These are phyloP conservation scores for Paecilomyces formosus DNA, from an alignment of 2,329 filamentous ascomycete species.

Conservation along the genomic window DNA sequence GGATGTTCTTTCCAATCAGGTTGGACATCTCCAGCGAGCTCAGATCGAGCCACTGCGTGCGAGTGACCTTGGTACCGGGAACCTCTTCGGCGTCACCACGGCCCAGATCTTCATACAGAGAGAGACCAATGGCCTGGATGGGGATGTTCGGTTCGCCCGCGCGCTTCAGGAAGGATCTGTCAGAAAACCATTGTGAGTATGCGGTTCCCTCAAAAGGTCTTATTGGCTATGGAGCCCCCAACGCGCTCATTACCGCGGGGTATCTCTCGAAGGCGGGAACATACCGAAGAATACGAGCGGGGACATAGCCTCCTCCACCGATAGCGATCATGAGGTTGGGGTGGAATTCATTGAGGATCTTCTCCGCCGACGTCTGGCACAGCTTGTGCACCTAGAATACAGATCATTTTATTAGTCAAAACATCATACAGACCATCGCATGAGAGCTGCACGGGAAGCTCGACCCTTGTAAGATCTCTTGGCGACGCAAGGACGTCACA, in stretches of 20 bases:
- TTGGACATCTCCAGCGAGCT: slow-evolving; percentile 79
- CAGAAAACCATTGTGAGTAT: slow-evolving; percentile 3
- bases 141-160: slow-evolving; percentile 86
- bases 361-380: slow-evolving; percentile 76
- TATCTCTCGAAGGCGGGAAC: slow-evolving; percentile 4
- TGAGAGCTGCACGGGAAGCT: background rate
- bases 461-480: background rate
- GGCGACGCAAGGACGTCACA: background rate
- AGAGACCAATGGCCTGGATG: slow-evolving; percentile 97
- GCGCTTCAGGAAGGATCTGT: slow-evolving; percentile 82
- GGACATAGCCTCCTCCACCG: slow-evolving; percentile 93
- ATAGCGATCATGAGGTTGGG: slow-evolving; percentile 98
- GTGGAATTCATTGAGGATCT: slow-evolving; percentile 76
- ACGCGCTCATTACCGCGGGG: background rate
- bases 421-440: background rate
- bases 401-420: slow-evolving; percentile 1
- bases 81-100: slow-evolving; percentile 60
- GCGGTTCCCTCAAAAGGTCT: background rate
- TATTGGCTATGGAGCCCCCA: background rate
- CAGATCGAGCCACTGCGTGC: slow-evolving; percentile 96
- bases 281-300: slow-evolving; percentile 84
- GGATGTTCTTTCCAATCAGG: slow-evolving; percentile 80
- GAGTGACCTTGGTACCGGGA: slow-evolving; percentile 87
- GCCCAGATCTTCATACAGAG: slow-evolving; percentile 81
- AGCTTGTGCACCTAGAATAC: slow-evolving; percentile 80